Percentiles rank a stretch among this genome's conserved stretches.
phyloP scores from a whole-genome alignment of 768 basidiomycete species.

The Chalciporus piperatus region DNA sequence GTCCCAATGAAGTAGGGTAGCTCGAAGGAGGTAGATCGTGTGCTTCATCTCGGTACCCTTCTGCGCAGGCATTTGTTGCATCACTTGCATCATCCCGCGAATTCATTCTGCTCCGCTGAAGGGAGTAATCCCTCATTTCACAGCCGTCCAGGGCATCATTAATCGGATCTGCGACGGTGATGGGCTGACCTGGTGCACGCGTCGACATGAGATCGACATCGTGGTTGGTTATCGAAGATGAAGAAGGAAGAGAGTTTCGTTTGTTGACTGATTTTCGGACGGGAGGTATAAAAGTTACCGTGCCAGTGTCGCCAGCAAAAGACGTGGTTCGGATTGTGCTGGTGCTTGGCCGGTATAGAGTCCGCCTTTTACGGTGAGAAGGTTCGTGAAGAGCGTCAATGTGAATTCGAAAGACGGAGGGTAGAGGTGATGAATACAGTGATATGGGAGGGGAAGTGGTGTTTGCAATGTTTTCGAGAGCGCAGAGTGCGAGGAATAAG shows the following conservation, averaged over 20 bases:
- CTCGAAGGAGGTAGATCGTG: background rate
- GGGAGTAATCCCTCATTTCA: no score
- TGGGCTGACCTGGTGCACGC: background rate
- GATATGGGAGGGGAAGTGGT: conserved; percentile 14
- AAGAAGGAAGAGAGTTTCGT: background rate
- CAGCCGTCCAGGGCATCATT: background rate
- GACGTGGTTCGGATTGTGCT: conserved; percentile 6
- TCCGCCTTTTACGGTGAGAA: conserved; percentile 3
- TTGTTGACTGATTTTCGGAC: conserved; percentile 4
- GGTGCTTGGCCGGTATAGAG: background rate
- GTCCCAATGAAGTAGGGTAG: no score
- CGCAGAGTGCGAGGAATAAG: conserved; percentile 34
- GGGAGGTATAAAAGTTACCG: conserved; percentile 20
- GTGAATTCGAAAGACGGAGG: conserved; percentile 30
- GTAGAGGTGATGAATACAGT: conserved; percentile 25
- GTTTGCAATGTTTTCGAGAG: conserved; percentile 22
- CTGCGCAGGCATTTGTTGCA: background rate
- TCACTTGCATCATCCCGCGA: background rate
- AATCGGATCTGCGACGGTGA: background rate
- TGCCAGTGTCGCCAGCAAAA: conserved; percentile 11
- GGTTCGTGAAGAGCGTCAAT: conserved; percentile 13
- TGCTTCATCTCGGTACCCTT: background rate
- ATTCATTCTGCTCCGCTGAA: background rate
- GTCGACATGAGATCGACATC: background rate
- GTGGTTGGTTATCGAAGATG: background rate